A percentile compares a stretch with the other conserved stretches of the same genome.
Conservation (phyloP, 345 rosid genomes). For the Eucalyptus fibrosa region DNA sequence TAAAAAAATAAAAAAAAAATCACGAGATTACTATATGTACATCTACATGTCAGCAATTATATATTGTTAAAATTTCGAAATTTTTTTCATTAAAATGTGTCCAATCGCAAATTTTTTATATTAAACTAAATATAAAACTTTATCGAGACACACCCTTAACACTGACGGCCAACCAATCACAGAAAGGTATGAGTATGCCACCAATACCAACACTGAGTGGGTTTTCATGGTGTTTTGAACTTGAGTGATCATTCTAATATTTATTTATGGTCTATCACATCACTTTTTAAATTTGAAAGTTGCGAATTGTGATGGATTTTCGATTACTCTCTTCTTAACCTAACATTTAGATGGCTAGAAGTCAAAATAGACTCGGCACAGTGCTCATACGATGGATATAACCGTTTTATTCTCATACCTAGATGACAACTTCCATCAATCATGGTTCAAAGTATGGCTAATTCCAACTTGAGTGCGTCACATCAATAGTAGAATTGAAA, state of each 20-base stretch:
- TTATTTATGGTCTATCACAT: background rate
- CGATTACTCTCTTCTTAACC: background rate
- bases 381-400: background rate
- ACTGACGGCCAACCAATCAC: too few relatives aligned
- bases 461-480: background rate
- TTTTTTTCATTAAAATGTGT: background rate
- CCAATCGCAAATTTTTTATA: background rate
- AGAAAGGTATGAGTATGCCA: fast-evolving
- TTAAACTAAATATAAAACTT: background rate
- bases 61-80: background rate
- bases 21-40: background rate
- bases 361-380: background rate
- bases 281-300: background rate
- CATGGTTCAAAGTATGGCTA: background rate
- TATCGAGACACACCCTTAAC: too few relatives aligned
- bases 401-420: background rate
- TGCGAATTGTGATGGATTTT: background rate
- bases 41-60: background rate
- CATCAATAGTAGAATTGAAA: background rate
- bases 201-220: background rate
- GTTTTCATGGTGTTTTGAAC: background rate
- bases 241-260: background rate
- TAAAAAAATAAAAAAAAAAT: background rate
- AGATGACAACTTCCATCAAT: background rate
- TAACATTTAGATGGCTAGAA: background rate